Evolutionary conservation across 2,329 filamentous ascomycete species (phyloP).

Genomic region (Exophiala aquamarina): DNA sequence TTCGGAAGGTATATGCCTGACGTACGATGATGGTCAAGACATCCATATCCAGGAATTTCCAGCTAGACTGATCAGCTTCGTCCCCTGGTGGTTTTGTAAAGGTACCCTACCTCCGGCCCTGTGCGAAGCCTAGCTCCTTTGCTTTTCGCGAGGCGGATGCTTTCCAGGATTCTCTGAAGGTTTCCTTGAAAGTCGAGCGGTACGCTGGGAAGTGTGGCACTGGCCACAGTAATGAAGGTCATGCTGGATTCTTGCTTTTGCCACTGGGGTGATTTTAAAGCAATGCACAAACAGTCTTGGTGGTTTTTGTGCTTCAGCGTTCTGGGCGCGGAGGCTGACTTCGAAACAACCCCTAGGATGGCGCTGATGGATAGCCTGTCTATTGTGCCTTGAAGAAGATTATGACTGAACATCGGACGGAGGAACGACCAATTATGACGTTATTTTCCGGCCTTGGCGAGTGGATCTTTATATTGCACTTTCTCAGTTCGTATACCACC

Average conservation of each 20-base stretch:
- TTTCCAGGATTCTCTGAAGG: constrained; percentile 61
- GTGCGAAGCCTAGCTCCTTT: constrained; percentile 63
- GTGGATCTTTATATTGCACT: too few species aligned
- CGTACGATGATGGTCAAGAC: constrained; percentile 67
- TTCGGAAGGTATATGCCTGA: constrained; percentile 21
- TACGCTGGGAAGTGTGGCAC: constrained; percentile 7
- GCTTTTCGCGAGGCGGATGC: constrained; percentile 60
- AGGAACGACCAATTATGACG: too few species aligned
- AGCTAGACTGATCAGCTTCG: constrained; percentile 32
- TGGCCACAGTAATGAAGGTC: constrained; percentile 3
- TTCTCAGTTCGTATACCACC: too few species aligned
- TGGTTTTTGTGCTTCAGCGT: too few species aligned
- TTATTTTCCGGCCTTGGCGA: too few species aligned
- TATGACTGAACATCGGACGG: too few species aligned
- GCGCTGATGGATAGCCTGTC: too few species aligned
- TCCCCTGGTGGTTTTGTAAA: not conserved
- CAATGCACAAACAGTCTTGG: too few species aligned
- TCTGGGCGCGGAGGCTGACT: too few species aligned
- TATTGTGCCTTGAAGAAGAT: too few species aligned
- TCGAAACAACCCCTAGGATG: too few species aligned
- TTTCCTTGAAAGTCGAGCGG: constrained; percentile 66
- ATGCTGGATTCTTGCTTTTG: not conserved
- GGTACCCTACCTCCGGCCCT: constrained; percentile 53
- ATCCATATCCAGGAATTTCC: constrained; percentile 62
- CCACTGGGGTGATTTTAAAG: too few species aligned